Base-by-base conservation (phyloP, 352 stramenopile genomes). In the Phytophthora megakarya region DNA sequence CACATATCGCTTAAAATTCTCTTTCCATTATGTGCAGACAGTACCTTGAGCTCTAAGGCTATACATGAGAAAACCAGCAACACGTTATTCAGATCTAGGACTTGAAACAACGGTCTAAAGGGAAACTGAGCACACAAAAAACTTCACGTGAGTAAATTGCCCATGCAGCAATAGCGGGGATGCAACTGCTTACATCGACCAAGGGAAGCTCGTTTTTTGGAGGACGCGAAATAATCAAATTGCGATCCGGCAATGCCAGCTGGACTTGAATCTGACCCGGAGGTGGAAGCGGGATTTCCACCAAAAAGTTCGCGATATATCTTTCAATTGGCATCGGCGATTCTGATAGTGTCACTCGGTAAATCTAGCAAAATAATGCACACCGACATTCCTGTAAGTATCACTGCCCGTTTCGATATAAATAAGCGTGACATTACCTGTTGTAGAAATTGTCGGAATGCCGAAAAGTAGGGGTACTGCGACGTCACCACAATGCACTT, bases 241-340 rank as follows among this genome's bases (percentile, higher is more conserved):
- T 95, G n/a, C 84, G 72, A 69, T 98, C 86, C 49, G 93, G 74
- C 10, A 97, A 68, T 4, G 88, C 84, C 52, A 96, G 87, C 57
- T 96, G 81, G 1, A 98, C 93, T 79, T 97, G 81, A 26, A 98
- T 92, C 60, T 95, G 83, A 5, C 86, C 84, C 6, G 82, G 95
- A 5, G 97, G 96, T 7, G 97, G 97, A 28, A 98, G 75, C 12
- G 97, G 96, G 25, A 99, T 95, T 78, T 99, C 97, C 37, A 77
- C 80, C 47, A 98, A 92, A 70, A 99, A 98, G 65, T 99, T 99
- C 13, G 86, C 76, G 54, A 99, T 97, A 67, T 99, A 99, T 37
- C 96, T 74, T 70, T 99, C 97, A 33, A 99, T 91, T 0, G 96
- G 97, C 65, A 98, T 90, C 1, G 96, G 94, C 0, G 95, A 87